Evolutionary conservation across 306 rosid species (phyloP).

Genomic region (Acacia acuminata): DNA sequence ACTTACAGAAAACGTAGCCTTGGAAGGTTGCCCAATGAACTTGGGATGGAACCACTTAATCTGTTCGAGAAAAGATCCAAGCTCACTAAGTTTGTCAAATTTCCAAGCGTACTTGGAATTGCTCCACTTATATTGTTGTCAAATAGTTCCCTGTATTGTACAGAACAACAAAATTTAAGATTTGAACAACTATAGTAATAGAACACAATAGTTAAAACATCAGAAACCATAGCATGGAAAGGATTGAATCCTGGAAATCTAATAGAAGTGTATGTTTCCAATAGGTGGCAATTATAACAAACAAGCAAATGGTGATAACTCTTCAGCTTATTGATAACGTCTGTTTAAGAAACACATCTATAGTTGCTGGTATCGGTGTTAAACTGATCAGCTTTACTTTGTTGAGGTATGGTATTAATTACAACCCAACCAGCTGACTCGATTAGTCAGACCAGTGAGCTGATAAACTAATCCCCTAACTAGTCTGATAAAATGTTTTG

Average conservation of each 20-base stretch:
- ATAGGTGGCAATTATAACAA: background rate
- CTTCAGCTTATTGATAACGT: too few relatives aligned
- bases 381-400: too few relatives aligned
- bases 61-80: background rate
- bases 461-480: too few relatives aligned
- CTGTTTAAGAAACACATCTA: too few relatives aligned
- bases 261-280: background rate
- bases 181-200: background rate
- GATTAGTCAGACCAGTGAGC: too few relatives aligned
- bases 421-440: too few relatives aligned
- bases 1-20: background rate
- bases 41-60: slow-evolving; percentile 5
- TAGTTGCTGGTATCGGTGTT: too few relatives aligned
- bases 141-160: background rate
- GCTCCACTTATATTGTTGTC: background rate
- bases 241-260: background rate
- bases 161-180: background rate
- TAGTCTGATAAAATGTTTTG: too few relatives aligned
- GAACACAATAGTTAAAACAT: background rate
- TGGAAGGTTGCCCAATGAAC: background rate
- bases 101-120: background rate
- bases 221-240: background rate
- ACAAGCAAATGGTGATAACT: background rate
- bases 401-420: too few relatives aligned
- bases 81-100: slow-evolving; percentile 7